Percentiles rank a stretch among this genome's conserved stretches.
phyloP scores from a whole-genome alignment of 345 rosid genomes.

The Viola odorata region DNA sequence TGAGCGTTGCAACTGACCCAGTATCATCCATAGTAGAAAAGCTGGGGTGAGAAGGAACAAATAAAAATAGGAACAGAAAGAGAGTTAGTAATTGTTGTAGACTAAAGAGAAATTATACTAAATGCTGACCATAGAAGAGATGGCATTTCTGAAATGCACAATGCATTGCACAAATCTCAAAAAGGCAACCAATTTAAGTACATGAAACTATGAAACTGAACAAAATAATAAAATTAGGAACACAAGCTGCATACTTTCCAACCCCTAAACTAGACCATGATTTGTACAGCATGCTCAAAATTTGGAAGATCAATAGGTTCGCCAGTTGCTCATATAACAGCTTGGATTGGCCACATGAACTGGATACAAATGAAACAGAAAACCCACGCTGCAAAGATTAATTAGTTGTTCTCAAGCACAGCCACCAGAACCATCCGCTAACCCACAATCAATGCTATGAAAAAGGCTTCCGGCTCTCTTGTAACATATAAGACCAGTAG shows the following conservation, averaged over 20 bases:
- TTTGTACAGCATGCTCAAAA: too few species aligned
- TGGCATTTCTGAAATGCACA: background rate
- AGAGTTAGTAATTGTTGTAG: background rate
- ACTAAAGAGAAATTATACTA: background rate
- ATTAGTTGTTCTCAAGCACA: background rate
- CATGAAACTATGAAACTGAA: background rate
- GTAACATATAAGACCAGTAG: too few species aligned
- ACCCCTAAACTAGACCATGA: too few species aligned
- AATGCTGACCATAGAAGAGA: background rate
- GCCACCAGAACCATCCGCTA: background rate
- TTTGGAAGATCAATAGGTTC: too few species aligned
- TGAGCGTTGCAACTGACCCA: slow-evolving; percentile 62
- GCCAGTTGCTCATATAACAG: background rate
- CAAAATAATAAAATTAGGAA: background rate
- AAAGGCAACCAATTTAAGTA: background rate
- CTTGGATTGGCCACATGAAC: background rate
- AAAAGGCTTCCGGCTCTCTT: too few species aligned
- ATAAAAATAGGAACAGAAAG: background rate
- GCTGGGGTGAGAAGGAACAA: slow-evolving; percentile 21
- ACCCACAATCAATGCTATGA: background rate
- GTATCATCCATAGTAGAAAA: slow-evolving; percentile 62
- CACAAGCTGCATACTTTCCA: background rate
- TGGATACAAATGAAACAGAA: background rate
- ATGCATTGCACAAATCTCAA: background rate
- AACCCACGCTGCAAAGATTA: background rate